Conservation (phyloP, 371 early-diverging fungal genomes). For the Mucor lusitanicus region DNA sequence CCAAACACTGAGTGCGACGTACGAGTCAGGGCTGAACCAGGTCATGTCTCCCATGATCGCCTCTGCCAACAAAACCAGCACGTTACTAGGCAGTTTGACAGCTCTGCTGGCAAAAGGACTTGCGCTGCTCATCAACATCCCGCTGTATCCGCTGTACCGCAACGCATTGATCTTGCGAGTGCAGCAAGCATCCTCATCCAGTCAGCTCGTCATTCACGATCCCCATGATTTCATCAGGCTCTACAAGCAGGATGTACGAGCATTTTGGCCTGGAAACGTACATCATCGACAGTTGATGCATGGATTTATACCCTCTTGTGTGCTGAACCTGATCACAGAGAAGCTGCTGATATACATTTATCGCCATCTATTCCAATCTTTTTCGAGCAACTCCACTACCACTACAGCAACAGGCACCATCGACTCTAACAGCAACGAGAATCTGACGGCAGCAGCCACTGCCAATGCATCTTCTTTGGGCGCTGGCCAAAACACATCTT, state of each 20-base stretch:
- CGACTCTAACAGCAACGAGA: too few relatives aligned
- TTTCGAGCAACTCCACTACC: background rate
- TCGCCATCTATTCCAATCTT: conserved; percentile 33
- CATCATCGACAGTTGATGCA: conserved; percentile 34
- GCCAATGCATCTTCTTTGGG: too few relatives aligned
- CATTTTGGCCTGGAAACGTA: conserved; percentile 23
- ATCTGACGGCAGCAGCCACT: too few relatives aligned
- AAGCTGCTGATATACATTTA: conserved; percentile 53
- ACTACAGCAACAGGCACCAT: background rate
- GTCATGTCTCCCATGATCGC: conserved; percentile 24
- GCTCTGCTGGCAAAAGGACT: conserved; percentile 12
- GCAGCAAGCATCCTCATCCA: conserved; percentile 38
- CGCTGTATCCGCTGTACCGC: conserved; percentile 57
- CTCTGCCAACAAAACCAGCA: conserved; percentile 21
- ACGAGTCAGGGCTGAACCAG: conserved; percentile 51
- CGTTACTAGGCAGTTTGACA: conserved; percentile 3
- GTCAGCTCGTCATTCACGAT: conserved; percentile 28
- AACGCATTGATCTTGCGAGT: conserved; percentile 59
- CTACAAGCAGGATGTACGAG: conserved; percentile 47
- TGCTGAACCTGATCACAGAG: conserved; percentile 52
- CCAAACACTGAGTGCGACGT: conserved; percentile 55
- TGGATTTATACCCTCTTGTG: conserved; percentile 54
- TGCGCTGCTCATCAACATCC: conserved; percentile 44
- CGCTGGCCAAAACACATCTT: background rate
- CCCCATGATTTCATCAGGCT: conserved; percentile 38